Base-by-base conservation (phyloP, 192 early-diverging fungal species). In the Coemansia sp. region DNA sequence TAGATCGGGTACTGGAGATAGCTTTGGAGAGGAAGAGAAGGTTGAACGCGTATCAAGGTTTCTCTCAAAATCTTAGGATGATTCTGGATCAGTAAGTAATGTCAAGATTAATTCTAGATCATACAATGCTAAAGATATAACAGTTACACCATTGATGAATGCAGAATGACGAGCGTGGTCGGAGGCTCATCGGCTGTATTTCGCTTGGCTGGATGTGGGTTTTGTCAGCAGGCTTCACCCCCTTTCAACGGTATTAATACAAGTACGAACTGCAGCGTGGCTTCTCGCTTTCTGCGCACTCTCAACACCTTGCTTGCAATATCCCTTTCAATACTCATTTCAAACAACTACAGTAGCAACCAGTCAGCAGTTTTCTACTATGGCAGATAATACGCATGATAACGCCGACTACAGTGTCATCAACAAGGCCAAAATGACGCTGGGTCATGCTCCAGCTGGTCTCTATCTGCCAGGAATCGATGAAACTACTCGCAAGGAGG, bases 401-500 rank as follows among this genome's bases (percentile, higher is more conserved):
- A 10, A 75, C 75, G 8, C 61, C 35, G 70, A 78, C 63, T 65
- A 66, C 54, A 59, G 54, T 35, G 76, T 79, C 19, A 64, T 69
- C n/a, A 50, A 66, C 15, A 57, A 67, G 29, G 60, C 70, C 2
- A 57, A 35, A 1, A 79, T 79, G 76, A 23, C 38, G 39, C 70
- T 79, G 24, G 57, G 57, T 38, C 70, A 69, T 35, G 55, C 52
- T 12, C 58, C 76, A 15, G 15, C 56, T 0, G 66, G 64, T 0
- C 58, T 74, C 3, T 29, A 47, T 4, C 66, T 81, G 45, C 84
- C 85, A 25, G 85, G 85, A 9, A 73, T 84, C 45, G 82, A 79
- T 29, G 60, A 41, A 2, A 67, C 64, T 21, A 70, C 85, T 5
- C 62, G 64, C 15, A 65, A 52, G 7, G 66, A 75, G 14, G 75